Base-by-base conservation (phyloP, 306 rosid genomes). In the Lithocarpus polystachyus region DNA sequence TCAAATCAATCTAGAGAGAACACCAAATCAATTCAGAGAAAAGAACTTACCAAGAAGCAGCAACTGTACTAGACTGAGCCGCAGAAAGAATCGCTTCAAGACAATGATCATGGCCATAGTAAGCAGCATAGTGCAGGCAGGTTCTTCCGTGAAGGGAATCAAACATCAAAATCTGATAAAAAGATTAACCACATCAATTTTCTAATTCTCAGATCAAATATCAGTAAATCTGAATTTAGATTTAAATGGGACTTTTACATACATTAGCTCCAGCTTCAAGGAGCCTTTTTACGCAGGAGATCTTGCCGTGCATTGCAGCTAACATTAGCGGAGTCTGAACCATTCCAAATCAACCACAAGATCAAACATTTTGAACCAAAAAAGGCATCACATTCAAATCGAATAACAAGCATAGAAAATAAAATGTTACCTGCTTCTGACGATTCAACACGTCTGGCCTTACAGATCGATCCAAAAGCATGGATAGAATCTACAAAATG, bases 261-360 rank as follows among this genome's bases (percentile, higher is more conserved):
- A 95, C 98, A 87, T 95, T 95, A 82, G 99, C 99, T 83, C 96
- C 99, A 1, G 81, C 88, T 86, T 93, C 91, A 74, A 95, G 93
- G 31, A 93, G 98, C 84, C 83, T 95, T 71, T 61, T 80, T 54
- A 95, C 89, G 72, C 97, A 95, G 33, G 89, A 82, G 77, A 91
- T 90, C 84, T 91, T 95, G 31, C 98, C 98, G 76, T 91, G 91
- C 99, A 95, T 95, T 84, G 99, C 95, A 70, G 98, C 99, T 87
- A 95, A 83, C 98, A 95, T 95, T 71, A 95, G 93, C 45, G 99
- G 98, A 73, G 98, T 91, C 98, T 95, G 91, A 82, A 83, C 43
- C 83, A 75, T 79, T 75, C 75, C 67, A 37, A 85, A 79, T 55
- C 76, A 88, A 22, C 31, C 3, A 68, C 28, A 10, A 29, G 69